A percentile compares a stretch with the other conserved stretches of the same genome.
phyloP scores from a whole-genome alignment of 1,284 basidiomycete species.

The Marasmius fiardii region DNA sequence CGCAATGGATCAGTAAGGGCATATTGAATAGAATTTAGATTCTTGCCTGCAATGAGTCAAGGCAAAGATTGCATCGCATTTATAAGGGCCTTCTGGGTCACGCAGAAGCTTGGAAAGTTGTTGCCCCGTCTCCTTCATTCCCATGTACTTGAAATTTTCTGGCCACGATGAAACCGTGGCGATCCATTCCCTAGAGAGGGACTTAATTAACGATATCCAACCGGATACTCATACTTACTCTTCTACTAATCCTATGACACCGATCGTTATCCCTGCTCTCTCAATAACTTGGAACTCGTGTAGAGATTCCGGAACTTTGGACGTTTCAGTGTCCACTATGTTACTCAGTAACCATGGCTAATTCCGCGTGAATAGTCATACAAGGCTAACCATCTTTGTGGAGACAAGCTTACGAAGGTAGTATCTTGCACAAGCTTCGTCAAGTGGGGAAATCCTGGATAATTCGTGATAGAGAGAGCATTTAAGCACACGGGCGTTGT shows the following conservation, averaged over 20 bases:
- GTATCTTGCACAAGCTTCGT: constrained; percentile 69
- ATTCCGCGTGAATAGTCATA: constrained; percentile 1
- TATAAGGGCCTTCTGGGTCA: constrained; percentile 64
- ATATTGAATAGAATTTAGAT: constrained; percentile 29
- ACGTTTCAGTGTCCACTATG: constrained; percentile 64
- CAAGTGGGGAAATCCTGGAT: constrained; percentile 75
- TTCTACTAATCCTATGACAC: constrained; percentile 82
- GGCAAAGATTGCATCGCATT: constrained; percentile 78
- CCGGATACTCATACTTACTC: constrained; percentile 41
- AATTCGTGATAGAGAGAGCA: constrained; percentile 4
- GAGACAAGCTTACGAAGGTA: constrained; percentile 51
- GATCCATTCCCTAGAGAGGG: constrained; percentile 72
- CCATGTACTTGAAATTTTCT: constrained; percentile 61
- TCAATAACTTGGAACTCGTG: constrained; percentile 63
- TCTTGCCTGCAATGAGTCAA: constrained; percentile 76
- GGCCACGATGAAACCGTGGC: constrained; percentile 84
- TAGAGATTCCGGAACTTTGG: constrained; percentile 52
- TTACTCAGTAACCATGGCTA: constrained; percentile 79
- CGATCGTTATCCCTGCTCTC: constrained; percentile 66
- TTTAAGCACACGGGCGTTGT: not conserved
- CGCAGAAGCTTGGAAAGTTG: constrained; percentile 70
- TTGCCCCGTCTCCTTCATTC: constrained; percentile 64
- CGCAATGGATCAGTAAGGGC: not conserved
- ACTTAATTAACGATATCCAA: constrained; percentile 35
- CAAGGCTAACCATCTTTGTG: constrained; percentile 13